These are phyloP conservation scores for Zarea fungicola DNA, from an alignment of 2,329 filamentous ascomycete species.

Conservation along the genomic window DNA sequence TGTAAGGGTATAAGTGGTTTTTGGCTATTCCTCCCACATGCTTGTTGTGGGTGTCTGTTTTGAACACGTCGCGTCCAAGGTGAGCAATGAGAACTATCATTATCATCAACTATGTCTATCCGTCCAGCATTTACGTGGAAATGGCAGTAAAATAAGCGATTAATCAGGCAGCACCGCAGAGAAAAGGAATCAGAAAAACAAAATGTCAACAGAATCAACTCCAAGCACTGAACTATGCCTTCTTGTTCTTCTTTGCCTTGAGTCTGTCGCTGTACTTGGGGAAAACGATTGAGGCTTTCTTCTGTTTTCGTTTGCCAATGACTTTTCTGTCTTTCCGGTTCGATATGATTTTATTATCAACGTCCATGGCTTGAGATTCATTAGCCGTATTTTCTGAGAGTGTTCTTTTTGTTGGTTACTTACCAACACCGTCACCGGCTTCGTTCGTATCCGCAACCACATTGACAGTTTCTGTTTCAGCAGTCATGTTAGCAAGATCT, in stretches of 20 bases:
- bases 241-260: slow-evolving; percentile 38
- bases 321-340: slow-evolving; percentile 43
- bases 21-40: slow-evolving; percentile 2
- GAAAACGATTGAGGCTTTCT: slow-evolving; percentile 55
- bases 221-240: background rate
- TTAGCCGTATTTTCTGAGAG: background rate
- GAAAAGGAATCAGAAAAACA: background rate
- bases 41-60: slow-evolving; percentile 7
- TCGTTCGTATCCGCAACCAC: slow-evolving; percentile 21
- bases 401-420: slow-evolving; percentile 5
- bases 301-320: slow-evolving; percentile 52
- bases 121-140: background rate
- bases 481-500: slow-evolving; percentile 12
- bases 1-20: background rate
- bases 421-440: slow-evolving; percentile 19
- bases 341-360: slow-evolving; percentile 43
- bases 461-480: slow-evolving; percentile 23
- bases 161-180: too few species aligned
- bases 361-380: slow-evolving; percentile 45
- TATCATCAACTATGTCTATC: background rate
- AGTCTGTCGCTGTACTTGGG: slow-evolving; percentile 50
- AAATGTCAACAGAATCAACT: background rate
- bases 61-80: slow-evolving; percentile 3
- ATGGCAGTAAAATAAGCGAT: background rate
- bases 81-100: background rate